Evolutionary conservation across 2,329 filamentous ascomycete genomes (phyloP).

Genomic region (Elsinoe fawcettii): DNA sequence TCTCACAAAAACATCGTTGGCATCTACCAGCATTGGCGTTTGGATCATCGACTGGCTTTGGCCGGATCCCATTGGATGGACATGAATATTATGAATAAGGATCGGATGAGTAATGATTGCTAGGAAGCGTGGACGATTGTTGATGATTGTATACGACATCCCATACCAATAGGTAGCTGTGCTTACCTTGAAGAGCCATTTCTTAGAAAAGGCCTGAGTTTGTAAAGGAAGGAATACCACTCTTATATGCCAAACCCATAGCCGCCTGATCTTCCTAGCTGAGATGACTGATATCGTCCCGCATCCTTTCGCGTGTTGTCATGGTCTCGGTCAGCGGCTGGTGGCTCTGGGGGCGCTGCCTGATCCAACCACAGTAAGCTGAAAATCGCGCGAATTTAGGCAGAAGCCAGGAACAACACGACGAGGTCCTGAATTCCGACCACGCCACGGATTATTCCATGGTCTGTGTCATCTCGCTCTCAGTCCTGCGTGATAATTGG

Average conservation of each 20-base stretch:
- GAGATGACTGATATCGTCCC: neutral
- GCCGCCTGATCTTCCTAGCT: neutral
- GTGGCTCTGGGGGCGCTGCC: neutral
- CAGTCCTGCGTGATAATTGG: neutral
- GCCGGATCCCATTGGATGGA: neutral
- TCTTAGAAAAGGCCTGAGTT: neutral
- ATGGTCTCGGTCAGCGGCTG: neutral
- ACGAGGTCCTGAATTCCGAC: neutral
- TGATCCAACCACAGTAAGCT: neutral
- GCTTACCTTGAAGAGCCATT: neutral
- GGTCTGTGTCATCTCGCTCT: neutral
- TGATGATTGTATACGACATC: neutral
- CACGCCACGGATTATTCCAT: neutral
- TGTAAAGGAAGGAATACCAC: neutral
- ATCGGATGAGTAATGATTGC: neutral
- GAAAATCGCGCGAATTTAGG: neutral
- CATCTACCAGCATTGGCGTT: neutral
- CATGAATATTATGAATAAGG: neutral
- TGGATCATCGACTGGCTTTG: neutral
- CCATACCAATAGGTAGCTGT: neutral
- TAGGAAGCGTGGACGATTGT: neutral
- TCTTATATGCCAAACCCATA: neutral
- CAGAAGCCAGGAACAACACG: neutral
- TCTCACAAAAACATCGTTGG: neutral
- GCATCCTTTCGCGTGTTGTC: neutral